phyloP scores from a whole-genome alignment of 1,284 basidiomycete species.

The Cutaneotrichosporon arboriforme region DNA sequence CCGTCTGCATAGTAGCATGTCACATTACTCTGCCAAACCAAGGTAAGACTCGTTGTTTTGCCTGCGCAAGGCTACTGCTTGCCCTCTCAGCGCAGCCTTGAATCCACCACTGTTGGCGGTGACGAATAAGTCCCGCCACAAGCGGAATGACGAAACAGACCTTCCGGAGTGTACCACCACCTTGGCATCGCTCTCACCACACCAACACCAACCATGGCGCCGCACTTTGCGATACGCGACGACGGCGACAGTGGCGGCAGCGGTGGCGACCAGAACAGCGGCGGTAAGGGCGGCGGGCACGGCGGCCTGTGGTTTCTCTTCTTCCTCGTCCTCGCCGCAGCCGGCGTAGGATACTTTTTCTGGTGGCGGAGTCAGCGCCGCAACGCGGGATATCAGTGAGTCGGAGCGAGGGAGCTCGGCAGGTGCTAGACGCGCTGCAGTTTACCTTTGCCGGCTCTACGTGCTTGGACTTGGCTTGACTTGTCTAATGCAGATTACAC shows the following conservation, averaged over 20 bases:
- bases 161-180: not conserved
- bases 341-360: not conserved
- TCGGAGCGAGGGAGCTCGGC: not conserved
- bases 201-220: not conserved
- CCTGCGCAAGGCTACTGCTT: too few species aligned
- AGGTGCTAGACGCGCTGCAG: not conserved
- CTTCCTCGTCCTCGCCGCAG: conserved; percentile 4
- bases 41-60: not conserved
- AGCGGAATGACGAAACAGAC: not conserved
- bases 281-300: not conserved
- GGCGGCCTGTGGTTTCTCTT: conserved; percentile 5
- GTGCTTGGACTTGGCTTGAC: not conserved
- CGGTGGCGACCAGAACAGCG: not conserved
- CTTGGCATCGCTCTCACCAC: not conserved
- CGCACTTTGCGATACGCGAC: not conserved
- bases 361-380: not conserved
- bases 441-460: too few species aligned
- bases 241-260: not conserved
- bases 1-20: too few species aligned
- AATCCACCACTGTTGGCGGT: too few species aligned
- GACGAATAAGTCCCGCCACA: too few species aligned
- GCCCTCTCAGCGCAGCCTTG: too few species aligned
- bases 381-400: conserved; percentile 1
- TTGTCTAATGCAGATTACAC: conserved; percentile 1
- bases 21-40: not conserved